phyloP scores from a whole-genome alignment of 2,329 filamentous ascomycete genomes.

The Aspergillus unguis region DNA sequence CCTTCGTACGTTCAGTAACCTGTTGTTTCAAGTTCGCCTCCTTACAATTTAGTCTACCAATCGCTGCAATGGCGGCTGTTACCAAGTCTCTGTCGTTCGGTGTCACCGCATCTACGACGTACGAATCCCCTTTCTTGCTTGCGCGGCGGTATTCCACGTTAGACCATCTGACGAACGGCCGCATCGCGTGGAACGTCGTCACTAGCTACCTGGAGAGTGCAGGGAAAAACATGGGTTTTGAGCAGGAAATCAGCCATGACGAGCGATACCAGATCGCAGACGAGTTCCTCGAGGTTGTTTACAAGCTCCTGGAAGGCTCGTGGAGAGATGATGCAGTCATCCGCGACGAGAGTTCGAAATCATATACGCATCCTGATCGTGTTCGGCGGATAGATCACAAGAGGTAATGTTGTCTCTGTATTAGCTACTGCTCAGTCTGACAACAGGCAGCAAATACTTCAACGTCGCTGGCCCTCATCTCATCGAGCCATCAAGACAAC shows the following conservation, averaged over 20 bases:
- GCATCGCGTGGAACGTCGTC: slow-evolving; percentile 51
- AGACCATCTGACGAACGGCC: slow-evolving; percentile 49
- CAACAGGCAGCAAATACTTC: slow-evolving; percentile 9
- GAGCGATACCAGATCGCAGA: slow-evolving; percentile 45
- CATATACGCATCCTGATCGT: slow-evolving; percentile 11
- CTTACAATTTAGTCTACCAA: too few relatives aligned
- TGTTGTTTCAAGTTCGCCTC: too few relatives aligned
- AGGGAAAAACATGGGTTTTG: slow-evolving; percentile 41
- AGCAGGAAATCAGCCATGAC: slow-evolving; percentile 43
- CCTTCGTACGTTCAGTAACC: too few relatives aligned
- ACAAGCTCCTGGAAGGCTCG: slow-evolving; percentile 51
- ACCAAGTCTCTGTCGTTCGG: slow-evolving; percentile 46
- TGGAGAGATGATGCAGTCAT: slow-evolving; percentile 42
- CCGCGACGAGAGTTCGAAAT: background rate
- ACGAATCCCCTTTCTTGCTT: slow-evolving; percentile 51
- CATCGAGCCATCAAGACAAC: background rate
- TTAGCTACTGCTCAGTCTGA: too few relatives aligned
- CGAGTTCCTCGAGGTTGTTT: slow-evolving; percentile 42
- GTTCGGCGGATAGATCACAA: slow-evolving; percentile 30
- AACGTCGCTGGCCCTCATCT: background rate
- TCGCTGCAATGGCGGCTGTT: slow-evolving; percentile 45
- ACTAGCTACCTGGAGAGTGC: slow-evolving; percentile 45
- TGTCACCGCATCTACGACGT: slow-evolving; percentile 51
- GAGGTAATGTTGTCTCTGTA: too few relatives aligned
- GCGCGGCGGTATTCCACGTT: slow-evolving; percentile 51